Conservation (phyloP, 306 rosid genomes). For the Trichosanthes cucumerina region DNA sequence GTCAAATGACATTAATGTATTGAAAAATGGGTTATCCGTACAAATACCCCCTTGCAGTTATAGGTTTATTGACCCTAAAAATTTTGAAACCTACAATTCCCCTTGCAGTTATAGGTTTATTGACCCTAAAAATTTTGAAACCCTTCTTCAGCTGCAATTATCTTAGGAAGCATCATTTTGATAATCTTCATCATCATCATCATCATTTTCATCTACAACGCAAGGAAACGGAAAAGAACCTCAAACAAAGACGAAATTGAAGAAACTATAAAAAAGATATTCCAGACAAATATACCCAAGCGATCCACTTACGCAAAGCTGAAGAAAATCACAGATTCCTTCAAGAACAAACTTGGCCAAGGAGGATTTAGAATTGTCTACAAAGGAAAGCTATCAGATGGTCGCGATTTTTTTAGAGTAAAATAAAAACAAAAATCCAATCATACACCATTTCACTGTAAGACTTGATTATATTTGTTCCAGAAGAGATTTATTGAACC, state of each 20-base stretch:
- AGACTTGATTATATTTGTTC: too few relatives aligned
- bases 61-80: too few relatives aligned
- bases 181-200: not conserved
- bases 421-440: too few relatives aligned
- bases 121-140: too few relatives aligned
- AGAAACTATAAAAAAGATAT: not conserved
- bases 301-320: not conserved
- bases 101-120: too few relatives aligned
- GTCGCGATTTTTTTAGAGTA: not conserved
- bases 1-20: too few relatives aligned
- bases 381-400: constrained; percentile 52
- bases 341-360: constrained; percentile 52
- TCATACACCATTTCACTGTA: too few relatives aligned
- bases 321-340: constrained; percentile 58
- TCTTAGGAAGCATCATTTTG: not conserved
- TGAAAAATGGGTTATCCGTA: too few relatives aligned
- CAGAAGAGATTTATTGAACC: too few relatives aligned
- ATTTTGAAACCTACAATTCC: too few relatives aligned
- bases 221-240: not conserved
- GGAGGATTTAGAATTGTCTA: constrained; percentile 81
- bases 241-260: constrained; percentile 23
- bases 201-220: not conserved
- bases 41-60: too few relatives aligned
- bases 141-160: not conserved
- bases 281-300: not conserved